Evolutionary conservation across 2,329 filamentous ascomycete species (phyloP), one percentile per base, ranked within the genome.

Genomic region (Epichloe glyceriae): DNA sequence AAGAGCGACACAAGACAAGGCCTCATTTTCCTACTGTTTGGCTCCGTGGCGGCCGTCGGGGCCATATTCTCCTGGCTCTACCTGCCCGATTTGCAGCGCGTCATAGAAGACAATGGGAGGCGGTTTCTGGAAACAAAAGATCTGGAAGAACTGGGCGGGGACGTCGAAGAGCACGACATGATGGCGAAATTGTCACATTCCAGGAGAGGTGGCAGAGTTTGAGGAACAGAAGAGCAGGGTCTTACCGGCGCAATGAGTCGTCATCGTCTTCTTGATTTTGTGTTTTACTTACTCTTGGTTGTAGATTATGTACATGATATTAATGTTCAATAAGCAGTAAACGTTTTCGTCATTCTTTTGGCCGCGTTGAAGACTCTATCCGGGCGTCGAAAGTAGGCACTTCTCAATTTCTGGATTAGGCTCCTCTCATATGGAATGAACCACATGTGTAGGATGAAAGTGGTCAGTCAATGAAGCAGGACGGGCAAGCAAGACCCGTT

Each of bases 1-100:
- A 56, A 60, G 40, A 67, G 64, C 50, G 47, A 62, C 2, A 70
- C 64, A 3, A 66, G 70, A 1, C 74, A 76, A 54, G 73, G 73
- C 0, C 68, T 76, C 30, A 68, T 75, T 39, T 75, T 76, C 52
- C 57, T 76, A 14, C 64, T 76, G 1, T 76, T 77, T 53, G 73
- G 72, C 8, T 69, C 71, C 8, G 70, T 76, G 50, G 73, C 74
- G 51, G 67, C 68, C 15, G 58, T 73, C 8, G 74, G 74, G 3
- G 73, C 73, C 34, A 56, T 75, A 34, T 75, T 68, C 58, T 73
- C 73, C 10, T 76, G 73, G 73, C 72, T 71, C 1, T 77, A 75
- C 52, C 61, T 77, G 20, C 74, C 74, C 3, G 68, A 76, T 48
- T 58, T 71, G 1, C 73, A 76, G 59, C 65, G 64, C 53, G 62